Percentiles rank a stretch among this genome's conserved stretches.
Conservation (phyloP, 768 basidiomycete genomes). For the Cystobasidium tubakii region DNA sequence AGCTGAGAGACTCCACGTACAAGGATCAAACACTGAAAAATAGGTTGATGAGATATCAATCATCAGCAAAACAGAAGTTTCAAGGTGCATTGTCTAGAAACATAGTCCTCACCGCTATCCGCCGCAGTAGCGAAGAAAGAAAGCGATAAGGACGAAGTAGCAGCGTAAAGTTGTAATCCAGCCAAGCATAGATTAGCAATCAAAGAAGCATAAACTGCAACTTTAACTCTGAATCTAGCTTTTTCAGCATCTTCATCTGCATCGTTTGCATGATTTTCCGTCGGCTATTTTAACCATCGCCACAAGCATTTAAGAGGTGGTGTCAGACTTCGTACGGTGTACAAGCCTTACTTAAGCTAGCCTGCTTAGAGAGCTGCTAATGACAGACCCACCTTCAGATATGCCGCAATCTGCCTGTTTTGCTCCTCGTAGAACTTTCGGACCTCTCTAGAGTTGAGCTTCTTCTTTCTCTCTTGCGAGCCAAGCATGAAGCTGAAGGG, state of each 20-base stretch:
- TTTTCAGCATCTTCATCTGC: constrained; percentile 34
- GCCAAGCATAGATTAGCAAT: constrained; percentile 37
- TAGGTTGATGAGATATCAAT: no score
- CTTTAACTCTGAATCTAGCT: constrained; percentile 33
- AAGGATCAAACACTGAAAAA: constrained; percentile 10
- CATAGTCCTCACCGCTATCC: constrained; percentile 57
- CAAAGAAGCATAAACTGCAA: constrained; percentile 34
- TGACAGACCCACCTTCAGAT: constrained; percentile 30
- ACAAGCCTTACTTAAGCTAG: no score
- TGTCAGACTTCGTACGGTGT: not conserved
- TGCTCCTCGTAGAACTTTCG: constrained; percentile 34
- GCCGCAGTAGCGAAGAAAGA: constrained; percentile 83
- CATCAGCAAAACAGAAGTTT: no score
- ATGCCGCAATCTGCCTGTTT: constrained; percentile 36
- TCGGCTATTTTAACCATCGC: constrained; percentile 33
- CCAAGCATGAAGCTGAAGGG: not conserved
- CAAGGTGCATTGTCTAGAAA: no score
- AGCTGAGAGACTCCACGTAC: not conserved
- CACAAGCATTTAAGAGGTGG: no score
- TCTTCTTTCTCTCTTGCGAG: not conserved
- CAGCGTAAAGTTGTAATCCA: constrained; percentile 66
- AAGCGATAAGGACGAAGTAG: constrained; percentile 72
- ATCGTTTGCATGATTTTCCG: constrained; percentile 18
- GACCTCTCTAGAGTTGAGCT: not conserved
- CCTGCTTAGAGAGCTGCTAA: not conserved